Base-by-base conservation (phyloP, 78 protist genomes). In the Cavenderia fasciculata region DNA sequence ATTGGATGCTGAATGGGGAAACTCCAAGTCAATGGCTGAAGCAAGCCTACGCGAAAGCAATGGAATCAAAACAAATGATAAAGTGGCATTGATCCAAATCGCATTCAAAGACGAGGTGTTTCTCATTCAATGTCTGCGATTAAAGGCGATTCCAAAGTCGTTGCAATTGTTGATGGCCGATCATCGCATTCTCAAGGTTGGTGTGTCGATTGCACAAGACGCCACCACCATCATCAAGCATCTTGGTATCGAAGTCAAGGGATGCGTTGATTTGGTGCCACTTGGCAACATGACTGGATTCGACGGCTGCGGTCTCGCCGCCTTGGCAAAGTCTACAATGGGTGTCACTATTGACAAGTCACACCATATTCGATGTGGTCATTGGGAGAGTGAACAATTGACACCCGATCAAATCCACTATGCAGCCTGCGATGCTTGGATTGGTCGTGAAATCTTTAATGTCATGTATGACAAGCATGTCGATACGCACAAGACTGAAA, bases 351-450 rank as follows among this genome's bases (percentile, higher is more conserved):
- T 87, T 0, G 75, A 73, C 19, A 87, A 87, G 71, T 21, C 12
- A 7, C 44, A 71, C 44, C 59, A 57, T 7, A 49, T 87, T 21
- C 85, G 86, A 44, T 87, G 93, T 51, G n/a, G 85, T 38, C 51
- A 87, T 36, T 87, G 93, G 93, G 93, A 61, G 31, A 7, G 38
- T 5, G 56, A 61, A 65, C 2, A 43, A 0, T 34, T 87, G 65
- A 25, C 73, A 44, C 5, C 2, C 3, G 93, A 87, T 27, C 93
- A 87, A 52, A 74, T 65, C 16, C 73, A 74, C 36, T 87, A 87
- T 59, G 93, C 93, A 0, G 93, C 93, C 6, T 21, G 52, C 7
- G 93, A 87, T 59, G 93, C 93, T 19, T 87, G 93, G 93, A 38
- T 76, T 7, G 72, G 59, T 25, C 54, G 34, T 18, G 85, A 52